Evolutionary conservation across 1,284 basidiomycete genomes (phyloP).

Genomic region (Puccinia hordei): DNA sequence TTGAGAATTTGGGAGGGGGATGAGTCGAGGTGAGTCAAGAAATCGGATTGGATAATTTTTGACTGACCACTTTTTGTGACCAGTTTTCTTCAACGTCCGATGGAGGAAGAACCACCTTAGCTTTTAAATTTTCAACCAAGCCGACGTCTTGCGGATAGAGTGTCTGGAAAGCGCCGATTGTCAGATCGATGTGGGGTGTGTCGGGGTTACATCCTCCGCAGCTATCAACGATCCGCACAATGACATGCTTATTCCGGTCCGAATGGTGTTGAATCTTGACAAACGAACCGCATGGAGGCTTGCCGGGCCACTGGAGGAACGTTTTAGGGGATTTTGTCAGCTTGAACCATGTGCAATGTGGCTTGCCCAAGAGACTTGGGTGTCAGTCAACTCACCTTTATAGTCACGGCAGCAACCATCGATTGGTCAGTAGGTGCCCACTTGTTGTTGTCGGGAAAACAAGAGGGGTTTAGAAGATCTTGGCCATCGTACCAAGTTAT

Average conservation of each 20-base stretch:
- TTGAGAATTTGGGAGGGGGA: background rate
- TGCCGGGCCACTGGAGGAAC: conserved; percentile 25
- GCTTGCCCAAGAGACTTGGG: background rate
- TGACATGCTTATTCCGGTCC: conserved; percentile 17
- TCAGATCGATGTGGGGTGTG: conserved; percentile 34
- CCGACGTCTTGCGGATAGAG: conserved; percentile 39
- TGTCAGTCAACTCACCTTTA: background rate
- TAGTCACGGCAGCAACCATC: conserved; percentile 38
- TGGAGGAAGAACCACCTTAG: conserved; percentile 25
- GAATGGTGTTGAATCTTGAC: conserved; percentile 14
- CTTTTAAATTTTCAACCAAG: conserved; percentile 27
- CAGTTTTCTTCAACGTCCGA: background rate
- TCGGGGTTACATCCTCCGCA: conserved; percentile 14
- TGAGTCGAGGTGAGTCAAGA: background rate
- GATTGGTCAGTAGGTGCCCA: conserved; percentile 48
- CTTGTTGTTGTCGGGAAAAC: conserved; percentile 4
- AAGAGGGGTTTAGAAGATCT: conserved; percentile 28
- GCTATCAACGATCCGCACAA: conserved; percentile 29
- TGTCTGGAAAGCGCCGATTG: conserved; percentile 27
- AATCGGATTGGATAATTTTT: background rate
- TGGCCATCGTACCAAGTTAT: conserved; percentile 44
- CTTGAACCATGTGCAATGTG: background rate
- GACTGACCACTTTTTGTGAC: conserved; percentile 1
- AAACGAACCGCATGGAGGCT: conserved; percentile 40
- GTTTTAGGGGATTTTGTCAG: background rate